Percentiles rank a stretch among this genome's conserved stretches.
Conservation (phyloP, 2,329 filamentous ascomycete species). For the Nigrograna mackinnonii region DNA sequence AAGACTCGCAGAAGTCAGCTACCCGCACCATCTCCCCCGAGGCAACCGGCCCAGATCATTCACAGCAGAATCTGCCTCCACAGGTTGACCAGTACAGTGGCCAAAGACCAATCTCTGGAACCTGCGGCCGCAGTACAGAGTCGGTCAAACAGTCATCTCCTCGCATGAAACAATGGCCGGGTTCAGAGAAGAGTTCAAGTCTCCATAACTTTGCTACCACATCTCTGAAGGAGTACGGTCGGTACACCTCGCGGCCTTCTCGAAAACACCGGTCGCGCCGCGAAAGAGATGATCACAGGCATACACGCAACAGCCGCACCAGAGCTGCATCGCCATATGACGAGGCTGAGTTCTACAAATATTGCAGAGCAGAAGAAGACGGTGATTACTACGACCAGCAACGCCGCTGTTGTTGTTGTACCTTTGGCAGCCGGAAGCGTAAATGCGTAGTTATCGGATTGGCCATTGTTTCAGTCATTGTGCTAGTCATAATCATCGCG, state of each 20-base stretch:
- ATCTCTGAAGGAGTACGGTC: too few relatives aligned
- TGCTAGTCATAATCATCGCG: conserved; percentile 14
- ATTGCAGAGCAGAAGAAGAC: conserved; percentile 10
- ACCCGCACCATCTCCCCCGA: too few relatives aligned
- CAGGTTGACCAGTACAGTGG: too few relatives aligned
- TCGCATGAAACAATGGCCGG: too few relatives aligned
- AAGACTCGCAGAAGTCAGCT: too few relatives aligned
- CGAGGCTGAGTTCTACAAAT: conserved; percentile 14
- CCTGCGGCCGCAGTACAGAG: too few relatives aligned
- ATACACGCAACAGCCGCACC: conserved; percentile 3
- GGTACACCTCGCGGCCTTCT: conserved; percentile 9
- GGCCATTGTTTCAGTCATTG: conserved; percentile 14
- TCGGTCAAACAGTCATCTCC: too few relatives aligned
- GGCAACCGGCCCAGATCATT: too few relatives aligned
- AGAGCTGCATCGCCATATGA: conserved; percentile 9
- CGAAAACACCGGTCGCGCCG: conserved; percentile 10
- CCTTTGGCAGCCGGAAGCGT: conserved; percentile 15
- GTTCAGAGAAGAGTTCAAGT: too few relatives aligned
- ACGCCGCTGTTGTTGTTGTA: conserved; percentile 12
- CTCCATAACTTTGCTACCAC: too few relatives aligned
- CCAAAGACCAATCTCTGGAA: too few relatives aligned
- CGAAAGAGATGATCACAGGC: conserved; percentile 7
- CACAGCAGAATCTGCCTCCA: too few relatives aligned
- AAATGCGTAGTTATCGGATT: conserved; percentile 22
- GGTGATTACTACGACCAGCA: conserved; percentile 8